Evolutionary conservation across 1,139 yeast species (phyloP).

Genomic region (Yamadazyma epiphylla): DNA sequence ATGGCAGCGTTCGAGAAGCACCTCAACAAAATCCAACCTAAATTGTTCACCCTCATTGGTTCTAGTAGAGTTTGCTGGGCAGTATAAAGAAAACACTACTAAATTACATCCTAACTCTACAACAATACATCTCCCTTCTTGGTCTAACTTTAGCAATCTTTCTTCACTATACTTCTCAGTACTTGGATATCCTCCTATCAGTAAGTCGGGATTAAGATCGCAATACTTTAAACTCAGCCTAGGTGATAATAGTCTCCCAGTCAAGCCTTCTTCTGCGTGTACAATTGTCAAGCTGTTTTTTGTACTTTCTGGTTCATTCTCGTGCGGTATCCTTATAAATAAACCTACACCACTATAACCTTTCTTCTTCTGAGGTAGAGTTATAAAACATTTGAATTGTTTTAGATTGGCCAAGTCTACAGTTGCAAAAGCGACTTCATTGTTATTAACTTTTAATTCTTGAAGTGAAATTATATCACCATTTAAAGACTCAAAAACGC

Average conservation of each 20-base stretch:
- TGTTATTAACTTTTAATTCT: constrained; percentile 69
- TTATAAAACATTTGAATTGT: constrained; percentile 61
- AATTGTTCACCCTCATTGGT: constrained; percentile 69
- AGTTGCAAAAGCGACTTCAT: constrained; percentile 32
- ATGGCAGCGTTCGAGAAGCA: constrained; percentile 58
- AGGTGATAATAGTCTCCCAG: constrained; percentile 42
- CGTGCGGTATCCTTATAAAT: constrained; percentile 55
- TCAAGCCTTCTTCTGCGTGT: constrained; percentile 87
- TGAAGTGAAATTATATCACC: constrained; percentile 82
- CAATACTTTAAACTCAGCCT: constrained; percentile 12
- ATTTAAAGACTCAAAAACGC: constrained; percentile 50
- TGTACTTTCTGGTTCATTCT: constrained; percentile 33
- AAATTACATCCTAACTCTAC: constrained; percentile 64
- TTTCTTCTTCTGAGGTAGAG: constrained; percentile 61
- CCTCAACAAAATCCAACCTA: constrained; percentile 53
- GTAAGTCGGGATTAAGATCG: constrained; percentile 18
- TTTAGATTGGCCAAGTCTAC: constrained; percentile 51
- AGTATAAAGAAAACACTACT: constrained; percentile 74
- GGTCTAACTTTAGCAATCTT: constrained; percentile 52
- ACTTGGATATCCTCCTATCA: constrained; percentile 74
- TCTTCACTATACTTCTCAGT: constrained; percentile 23
- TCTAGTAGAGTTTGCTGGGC: constrained; percentile 83
- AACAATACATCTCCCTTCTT: constrained; percentile 80
- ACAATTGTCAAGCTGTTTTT: constrained; percentile 44
- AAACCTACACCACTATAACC: constrained; percentile 95